Percentiles rank a stretch among this genome's conserved stretches.
Conservation (phyloP, 2,329 filamentous ascomycete genomes). For the Xylaria sp. region DNA sequence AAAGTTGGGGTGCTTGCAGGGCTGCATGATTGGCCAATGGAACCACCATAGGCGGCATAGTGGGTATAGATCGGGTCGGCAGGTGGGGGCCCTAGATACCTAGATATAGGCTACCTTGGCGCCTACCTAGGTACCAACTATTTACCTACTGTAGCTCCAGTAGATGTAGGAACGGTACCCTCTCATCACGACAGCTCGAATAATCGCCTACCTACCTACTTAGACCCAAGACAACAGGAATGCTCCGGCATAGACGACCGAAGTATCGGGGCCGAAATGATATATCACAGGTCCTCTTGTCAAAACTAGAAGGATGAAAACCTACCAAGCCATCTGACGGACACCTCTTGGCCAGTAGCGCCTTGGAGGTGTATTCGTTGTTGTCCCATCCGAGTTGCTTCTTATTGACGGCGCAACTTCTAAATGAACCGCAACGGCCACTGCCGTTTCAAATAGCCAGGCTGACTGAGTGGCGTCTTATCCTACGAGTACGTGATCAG, state of each 20-base stretch:
- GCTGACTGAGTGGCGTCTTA: background rate
- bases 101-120: too few relatives aligned
- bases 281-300: too few relatives aligned
- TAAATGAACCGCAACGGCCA: background rate
- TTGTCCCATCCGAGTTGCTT: background rate
- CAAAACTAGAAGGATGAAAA: conserved; percentile 6
- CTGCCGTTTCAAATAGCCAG: background rate
- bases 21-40: conserved; percentile 15
- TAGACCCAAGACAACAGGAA: too few relatives aligned
- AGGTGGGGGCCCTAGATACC: too few relatives aligned
- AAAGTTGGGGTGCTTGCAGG: background rate
- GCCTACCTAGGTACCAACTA: too few relatives aligned
- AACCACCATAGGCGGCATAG: background rate
- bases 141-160: background rate
- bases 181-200: background rate
- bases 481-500: background rate
- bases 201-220: too few relatives aligned
- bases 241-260: background rate
- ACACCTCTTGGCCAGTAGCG: background rate
- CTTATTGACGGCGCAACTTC: background rate
- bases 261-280: too few relatives aligned
- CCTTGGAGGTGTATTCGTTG: background rate
- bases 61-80: too few relatives aligned
- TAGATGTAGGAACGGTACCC: background rate
- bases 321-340: background rate